Conservation (phyloP, 257 asterid species). For the Solanum bukasovii region DNA sequence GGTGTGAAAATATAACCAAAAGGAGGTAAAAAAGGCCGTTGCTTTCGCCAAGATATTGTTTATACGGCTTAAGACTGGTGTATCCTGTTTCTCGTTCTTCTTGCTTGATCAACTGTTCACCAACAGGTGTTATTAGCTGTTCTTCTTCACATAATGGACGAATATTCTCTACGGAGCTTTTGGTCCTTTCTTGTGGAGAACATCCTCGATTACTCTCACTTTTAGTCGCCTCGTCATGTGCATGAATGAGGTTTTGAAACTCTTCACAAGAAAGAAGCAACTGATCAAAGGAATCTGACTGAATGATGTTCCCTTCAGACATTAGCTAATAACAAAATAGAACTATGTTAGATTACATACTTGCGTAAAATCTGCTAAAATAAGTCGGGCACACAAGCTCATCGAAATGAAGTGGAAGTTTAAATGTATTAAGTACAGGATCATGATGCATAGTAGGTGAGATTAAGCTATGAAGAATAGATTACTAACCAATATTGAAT, state of each 20-base stretch:
- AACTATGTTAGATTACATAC: not conserved
- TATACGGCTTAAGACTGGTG: slow-evolving; percentile 31
- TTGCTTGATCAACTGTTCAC: slow-evolving; percentile 37
- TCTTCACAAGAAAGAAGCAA: slow-evolving; percentile 56
- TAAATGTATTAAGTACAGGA: not conserved
- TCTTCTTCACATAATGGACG: slow-evolving; percentile 24
- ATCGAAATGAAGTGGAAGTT: not conserved
- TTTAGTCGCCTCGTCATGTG: slow-evolving; percentile 60
- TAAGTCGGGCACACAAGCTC: not conserved
- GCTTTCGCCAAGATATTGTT: slow-evolving; percentile 27
- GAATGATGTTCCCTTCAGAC: slow-evolving; percentile 59
- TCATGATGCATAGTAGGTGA: not conserved
- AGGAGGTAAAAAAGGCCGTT: slow-evolving; percentile 28
- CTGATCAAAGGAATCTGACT: slow-evolving; percentile 47
- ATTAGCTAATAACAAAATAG: slow-evolving; percentile 39
- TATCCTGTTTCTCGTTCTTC: slow-evolving; percentile 38
- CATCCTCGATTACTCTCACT: slow-evolving; percentile 28
- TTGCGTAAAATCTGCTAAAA: not conserved
- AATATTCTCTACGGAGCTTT: slow-evolving; percentile 30
- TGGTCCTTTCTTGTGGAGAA: not conserved
- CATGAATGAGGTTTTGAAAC: slow-evolving; percentile 56
- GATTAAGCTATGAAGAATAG: not conserved
- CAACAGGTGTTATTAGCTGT: slow-evolving; percentile 6
- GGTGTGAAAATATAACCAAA: slow-evolving; percentile 20
- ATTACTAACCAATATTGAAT: slow-evolving; percentile 27